Base-by-base conservation (phyloP, 768 basidiomycete genomes). In the Boletales sp. region DNA sequence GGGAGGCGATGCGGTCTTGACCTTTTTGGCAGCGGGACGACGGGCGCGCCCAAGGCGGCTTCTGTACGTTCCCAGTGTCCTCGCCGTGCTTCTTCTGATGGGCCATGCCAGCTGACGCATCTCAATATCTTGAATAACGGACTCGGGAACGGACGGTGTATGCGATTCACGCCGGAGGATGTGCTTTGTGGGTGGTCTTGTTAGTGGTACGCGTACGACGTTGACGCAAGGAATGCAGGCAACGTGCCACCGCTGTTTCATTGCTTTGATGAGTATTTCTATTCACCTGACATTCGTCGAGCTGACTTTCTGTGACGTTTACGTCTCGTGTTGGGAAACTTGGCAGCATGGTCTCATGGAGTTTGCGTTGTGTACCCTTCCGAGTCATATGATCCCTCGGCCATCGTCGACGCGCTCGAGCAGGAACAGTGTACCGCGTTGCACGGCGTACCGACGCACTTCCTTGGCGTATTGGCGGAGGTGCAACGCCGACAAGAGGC, bases 401-500 rank as follows among this genome's bases (percentile, higher is more conserved):
- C 82, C 1, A 83, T 89, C 43, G 83, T 92, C 9, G 83, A 89
- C 46, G 78, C 89, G 0, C 65, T 91, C n/a, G 64, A 76, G 8
- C 72, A 73, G 15, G 89, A 91, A 55, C 73, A 70, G 50, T 91
- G 89, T 45, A 90, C 88, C 0, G 86, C 84, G 0, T 69, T 93
- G 46, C 90, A 92, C 55, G 90, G 90, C 8, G 90, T 92, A 6
- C 90, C 90, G 0, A 92, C 90, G 0, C 90, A 92, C 62, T 91
- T 91, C 65, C 72, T 89, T 1, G 89, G 84, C 6, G 80, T 91
- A 1, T 69, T 91, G 21, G 65, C 76, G 0, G 88, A 90, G 62
- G 75, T 90, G 9, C 77, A 82, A 50, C 77, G 72, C 51, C 70
- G 86, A 43, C 70, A 72, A 32, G 62, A 70, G 0, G 67, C 47